Conservation (phyloP, 306 rosid species). For the Echinosophora koreensis region DNA sequence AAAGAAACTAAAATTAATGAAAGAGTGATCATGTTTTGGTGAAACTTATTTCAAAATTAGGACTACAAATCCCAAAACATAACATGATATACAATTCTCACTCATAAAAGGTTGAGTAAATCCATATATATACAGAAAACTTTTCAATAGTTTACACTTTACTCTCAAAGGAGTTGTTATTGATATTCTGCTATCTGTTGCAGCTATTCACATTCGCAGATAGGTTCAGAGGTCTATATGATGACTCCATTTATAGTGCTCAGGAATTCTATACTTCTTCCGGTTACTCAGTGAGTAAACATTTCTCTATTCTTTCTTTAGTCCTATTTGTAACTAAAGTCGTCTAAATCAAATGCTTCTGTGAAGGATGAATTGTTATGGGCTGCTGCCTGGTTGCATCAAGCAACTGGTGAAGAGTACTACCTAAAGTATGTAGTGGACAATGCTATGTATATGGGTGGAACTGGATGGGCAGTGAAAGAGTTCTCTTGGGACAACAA, state of each 20-base stretch:
- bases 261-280: slow-evolving; percentile 76
- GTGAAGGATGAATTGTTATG: slow-evolving; percentile 87
- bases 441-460: slow-evolving; percentile 80
- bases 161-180: slow-evolving; percentile 4
- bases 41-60: slow-evolving; percentile 7
- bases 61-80: slow-evolving; percentile 1
- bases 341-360: neutral
- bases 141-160: neutral
- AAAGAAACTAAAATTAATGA: neutral
- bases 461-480: slow-evolving; percentile 85
- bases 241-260: slow-evolving; percentile 64
- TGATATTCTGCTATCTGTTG: slow-evolving; percentile 28
- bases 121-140: neutral
- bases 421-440: slow-evolving; percentile 81
- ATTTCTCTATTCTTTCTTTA: neutral
- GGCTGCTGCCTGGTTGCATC: slow-evolving; percentile 88
- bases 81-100: neutral
- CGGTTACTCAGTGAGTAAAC: slow-evolving; percentile 71
- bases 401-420: slow-evolving; percentile 75
- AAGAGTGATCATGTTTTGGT: neutral
- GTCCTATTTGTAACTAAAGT: neutral
- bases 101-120: too few species aligned
- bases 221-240: slow-evolving; percentile 76
- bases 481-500: slow-evolving; percentile 97
- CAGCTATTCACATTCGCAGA: slow-evolving; percentile 92